These are phyloP conservation scores for Mycosphaerelloides madeirae DNA, from an alignment of 2,329 filamentous ascomycete species.

Conservation along the genomic window DNA sequence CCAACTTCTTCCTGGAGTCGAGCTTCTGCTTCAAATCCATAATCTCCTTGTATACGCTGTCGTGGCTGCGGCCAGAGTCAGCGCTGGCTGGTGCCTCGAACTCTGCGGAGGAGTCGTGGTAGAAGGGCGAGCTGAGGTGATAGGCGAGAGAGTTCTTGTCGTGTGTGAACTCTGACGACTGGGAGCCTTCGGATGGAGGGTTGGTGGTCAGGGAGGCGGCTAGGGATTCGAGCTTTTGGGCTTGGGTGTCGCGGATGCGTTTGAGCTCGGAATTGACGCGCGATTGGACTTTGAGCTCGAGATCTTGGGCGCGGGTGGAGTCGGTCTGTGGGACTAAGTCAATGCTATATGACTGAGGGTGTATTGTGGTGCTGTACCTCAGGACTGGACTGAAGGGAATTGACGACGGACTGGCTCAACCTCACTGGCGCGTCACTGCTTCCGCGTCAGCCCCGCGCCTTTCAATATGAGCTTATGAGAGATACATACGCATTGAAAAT, in stretches of 20 bases:
- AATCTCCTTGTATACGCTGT: conserved; percentile 54
- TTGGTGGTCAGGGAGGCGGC: conserved; percentile 50
- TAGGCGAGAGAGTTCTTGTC: conserved; percentile 27
- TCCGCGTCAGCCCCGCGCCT: conserved; percentile 10
- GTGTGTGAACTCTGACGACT: conserved; percentile 10
- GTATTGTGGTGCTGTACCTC: too few relatives aligned
- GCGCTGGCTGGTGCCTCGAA: conserved; percentile 39
- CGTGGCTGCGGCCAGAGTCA: conserved; percentile 44
- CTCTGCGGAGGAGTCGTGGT: conserved; percentile 33
- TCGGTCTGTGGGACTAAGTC: conserved; percentile 61
- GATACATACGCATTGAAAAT: conserved; percentile 56
- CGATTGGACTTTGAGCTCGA: conserved; percentile 83
- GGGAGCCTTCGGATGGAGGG: conserved; percentile 33
- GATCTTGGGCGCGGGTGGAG: conserved; percentile 72
- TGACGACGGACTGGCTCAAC: conserved; percentile 77
- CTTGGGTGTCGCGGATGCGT: conserved; percentile 67
- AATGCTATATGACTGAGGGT: not conserved
- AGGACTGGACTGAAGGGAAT: conserved; percentile 75
- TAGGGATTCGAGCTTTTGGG: conserved; percentile 63
- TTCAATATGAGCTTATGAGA: conserved; percentile 1
- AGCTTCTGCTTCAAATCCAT: conserved; percentile 50
- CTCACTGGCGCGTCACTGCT: conserved; percentile 57
- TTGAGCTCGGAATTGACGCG: conserved; percentile 83
- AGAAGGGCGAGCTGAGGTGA: conserved; percentile 33
- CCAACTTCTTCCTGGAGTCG: conserved; percentile 52